Conservation (phyloP, 2,329 filamentous ascomycete species). For the Colletotrichum sp. region DNA sequence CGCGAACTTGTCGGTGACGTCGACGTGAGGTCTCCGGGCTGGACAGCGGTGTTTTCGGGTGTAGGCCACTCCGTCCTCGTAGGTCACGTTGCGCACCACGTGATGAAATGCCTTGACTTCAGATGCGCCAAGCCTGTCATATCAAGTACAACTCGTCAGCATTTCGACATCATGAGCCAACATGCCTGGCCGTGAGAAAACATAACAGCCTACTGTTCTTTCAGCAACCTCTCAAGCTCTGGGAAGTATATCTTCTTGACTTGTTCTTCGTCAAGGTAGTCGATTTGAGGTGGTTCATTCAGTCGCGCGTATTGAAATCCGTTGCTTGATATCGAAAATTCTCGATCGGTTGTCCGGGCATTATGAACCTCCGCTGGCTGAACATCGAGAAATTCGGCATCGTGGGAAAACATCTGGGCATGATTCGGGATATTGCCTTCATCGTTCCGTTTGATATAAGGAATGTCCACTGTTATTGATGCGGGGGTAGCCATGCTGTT, state of each 20-base stretch:
- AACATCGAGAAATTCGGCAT: not conserved
- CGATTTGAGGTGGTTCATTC: not conserved
- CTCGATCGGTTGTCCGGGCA: not conserved
- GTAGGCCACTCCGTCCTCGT: not conserved
- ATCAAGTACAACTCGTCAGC: not conserved
- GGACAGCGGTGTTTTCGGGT: slow-evolving; percentile 1
- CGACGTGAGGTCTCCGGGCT: not conserved
- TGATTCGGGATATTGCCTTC: not conserved
- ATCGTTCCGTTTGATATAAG: not conserved
- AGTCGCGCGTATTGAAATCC: not conserved
- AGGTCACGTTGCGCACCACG: not conserved
- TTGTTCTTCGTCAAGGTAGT: not conserved
- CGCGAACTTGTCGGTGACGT: not conserved
- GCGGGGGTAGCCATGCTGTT: not conserved
- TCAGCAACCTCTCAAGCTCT: not conserved
- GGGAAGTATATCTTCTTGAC: not conserved
- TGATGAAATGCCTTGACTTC: slow-evolving; percentile 1
- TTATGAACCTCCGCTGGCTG: not conserved
- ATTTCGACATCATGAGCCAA: accelerated
- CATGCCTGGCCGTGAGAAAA: not conserved
- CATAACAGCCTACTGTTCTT: not conserved
- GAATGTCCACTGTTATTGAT: not conserved
- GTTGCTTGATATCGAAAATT: not conserved
- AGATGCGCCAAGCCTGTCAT: not conserved
- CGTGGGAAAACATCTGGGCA: slow-evolving; percentile 2